Percentiles rank a stretch among this genome's conserved stretches.
phyloP scores from a whole-genome alignment of 192 early-diverging fungal genomes.

The Rhizophagus sp. region DNA sequence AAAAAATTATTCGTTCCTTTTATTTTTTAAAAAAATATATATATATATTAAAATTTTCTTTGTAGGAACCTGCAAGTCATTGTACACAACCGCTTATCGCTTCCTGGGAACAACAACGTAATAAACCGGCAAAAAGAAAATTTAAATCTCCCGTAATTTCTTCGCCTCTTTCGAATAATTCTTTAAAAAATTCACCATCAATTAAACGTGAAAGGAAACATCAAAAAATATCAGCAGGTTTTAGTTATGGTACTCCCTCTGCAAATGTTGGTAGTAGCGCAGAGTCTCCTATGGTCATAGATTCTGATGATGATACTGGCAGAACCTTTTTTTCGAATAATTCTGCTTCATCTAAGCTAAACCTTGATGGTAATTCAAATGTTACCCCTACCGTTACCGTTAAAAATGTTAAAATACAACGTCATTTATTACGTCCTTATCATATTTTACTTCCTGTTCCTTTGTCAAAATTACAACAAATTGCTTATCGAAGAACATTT shows the following conservation, averaged over 20 bases:
- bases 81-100: slow-evolving; percentile 7
- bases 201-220: not conserved
- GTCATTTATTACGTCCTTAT: no score
- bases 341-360: not conserved
- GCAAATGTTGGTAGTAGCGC: not conserved
- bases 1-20: no score
- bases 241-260: not conserved
- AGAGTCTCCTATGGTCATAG: not conserved
- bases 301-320: not conserved
- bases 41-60: not conserved
- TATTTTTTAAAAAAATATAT: not conserved
- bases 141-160: not conserved
- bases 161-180: not conserved
- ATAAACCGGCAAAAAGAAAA: slow-evolving; percentile 3
- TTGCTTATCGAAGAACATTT: not conserved
- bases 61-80: slow-evolving; percentile 18
- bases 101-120: not conserved
- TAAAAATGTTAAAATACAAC: not conserved
- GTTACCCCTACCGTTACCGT: not conserved
- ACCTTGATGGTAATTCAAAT: no score
- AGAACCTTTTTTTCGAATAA: not conserved
- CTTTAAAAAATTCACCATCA: not conserved
- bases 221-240: not conserved
- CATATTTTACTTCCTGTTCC: slow-evolving; percentile 1
- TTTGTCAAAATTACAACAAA: slow-evolving; percentile 15